Evolutionary conservation across 257 asterid species (phyloP).

Genomic region (Solanum rostratum): DNA sequence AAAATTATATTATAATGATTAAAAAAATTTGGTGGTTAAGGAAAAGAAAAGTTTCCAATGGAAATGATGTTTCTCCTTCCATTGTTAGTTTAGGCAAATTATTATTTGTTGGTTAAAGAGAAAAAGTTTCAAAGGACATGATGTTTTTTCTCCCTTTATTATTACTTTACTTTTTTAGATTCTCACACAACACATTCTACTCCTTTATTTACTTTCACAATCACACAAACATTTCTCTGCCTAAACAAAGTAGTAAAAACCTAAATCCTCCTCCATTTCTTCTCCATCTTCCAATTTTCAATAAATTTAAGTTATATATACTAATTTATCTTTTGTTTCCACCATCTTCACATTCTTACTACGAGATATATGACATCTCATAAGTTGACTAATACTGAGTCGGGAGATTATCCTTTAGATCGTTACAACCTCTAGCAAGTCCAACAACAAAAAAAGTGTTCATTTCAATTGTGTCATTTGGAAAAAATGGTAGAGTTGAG

Average conservation of each 20-base stretch:
- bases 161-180: background rate
- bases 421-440: background rate
- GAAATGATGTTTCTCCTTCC: background rate
- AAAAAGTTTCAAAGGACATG: background rate
- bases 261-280: constrained; percentile 14
- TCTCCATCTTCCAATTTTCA: constrained; percentile 16
- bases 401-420: background rate
- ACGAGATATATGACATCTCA: rapidly evolving
- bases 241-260: background rate
- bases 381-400: background rate
- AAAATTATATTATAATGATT: too few relatives aligned
- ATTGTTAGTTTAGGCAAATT: background rate
- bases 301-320: background rate
- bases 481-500: constrained; percentile 36
- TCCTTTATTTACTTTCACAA: constrained; percentile 36
- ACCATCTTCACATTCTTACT: background rate
- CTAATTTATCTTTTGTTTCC: background rate
- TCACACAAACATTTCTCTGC: background rate
- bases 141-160: background rate
- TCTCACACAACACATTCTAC: background rate
- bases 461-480: background rate
- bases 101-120: background rate
- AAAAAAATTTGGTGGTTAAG: background rate
- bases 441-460: background rate
- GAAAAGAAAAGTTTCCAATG: background rate